Evolutionary conservation across 140 eudicot genomes (phyloP).

Genomic region (Erigeron philadelphicus): DNA sequence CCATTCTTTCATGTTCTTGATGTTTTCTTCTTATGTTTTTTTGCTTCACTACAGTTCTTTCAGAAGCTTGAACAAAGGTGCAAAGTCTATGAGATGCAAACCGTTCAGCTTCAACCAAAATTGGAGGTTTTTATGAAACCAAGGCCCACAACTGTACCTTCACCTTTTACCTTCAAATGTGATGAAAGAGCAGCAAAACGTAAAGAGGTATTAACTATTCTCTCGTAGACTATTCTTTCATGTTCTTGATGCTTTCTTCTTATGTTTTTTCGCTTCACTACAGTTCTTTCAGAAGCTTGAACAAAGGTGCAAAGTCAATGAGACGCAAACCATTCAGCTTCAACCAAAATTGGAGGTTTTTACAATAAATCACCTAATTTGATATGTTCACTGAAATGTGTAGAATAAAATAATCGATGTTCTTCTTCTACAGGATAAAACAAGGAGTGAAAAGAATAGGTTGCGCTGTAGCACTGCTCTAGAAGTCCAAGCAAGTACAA

Average conservation of each 20-base stretch:
- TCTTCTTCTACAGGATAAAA: conserved; percentile 20
- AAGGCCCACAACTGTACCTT: conserved; percentile 40
- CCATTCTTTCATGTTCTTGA: conserved; percentile 5
- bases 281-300: conserved; percentile 73
- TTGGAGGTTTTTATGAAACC: too few relatives aligned
- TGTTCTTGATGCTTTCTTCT: conserved; percentile 16
- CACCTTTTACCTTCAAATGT: conserved; percentile 60
- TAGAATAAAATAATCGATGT: conserved; percentile 2
- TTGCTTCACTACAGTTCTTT: conserved; percentile 41
- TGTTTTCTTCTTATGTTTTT: conserved; percentile 9
- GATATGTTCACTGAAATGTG: conserved; percentile 5
- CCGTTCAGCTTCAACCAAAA: conserved; percentile 38
- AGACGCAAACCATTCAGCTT: conserved; percentile 34
- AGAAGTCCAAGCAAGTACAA: conserved; percentile 23
- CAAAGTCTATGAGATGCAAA: conserved; percentile 36
- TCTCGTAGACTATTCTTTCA: too few relatives aligned
- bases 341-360: conserved; percentile 55
- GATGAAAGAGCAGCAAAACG: conserved; percentile 91
- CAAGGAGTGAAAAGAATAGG: conserved; percentile 22
- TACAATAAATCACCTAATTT: not conserved
- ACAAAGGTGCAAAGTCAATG: conserved; percentile 36
- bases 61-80: conserved; percentile 58
- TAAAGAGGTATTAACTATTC: too few relatives aligned
- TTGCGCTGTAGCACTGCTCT: conserved; percentile 19
- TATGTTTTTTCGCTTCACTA: conserved; percentile 1